These are phyloP conservation scores for Kalmanozyma brasiliensis DNA, from an alignment of 1,284 basidiomycete species.

Conservation along the genomic window DNA sequence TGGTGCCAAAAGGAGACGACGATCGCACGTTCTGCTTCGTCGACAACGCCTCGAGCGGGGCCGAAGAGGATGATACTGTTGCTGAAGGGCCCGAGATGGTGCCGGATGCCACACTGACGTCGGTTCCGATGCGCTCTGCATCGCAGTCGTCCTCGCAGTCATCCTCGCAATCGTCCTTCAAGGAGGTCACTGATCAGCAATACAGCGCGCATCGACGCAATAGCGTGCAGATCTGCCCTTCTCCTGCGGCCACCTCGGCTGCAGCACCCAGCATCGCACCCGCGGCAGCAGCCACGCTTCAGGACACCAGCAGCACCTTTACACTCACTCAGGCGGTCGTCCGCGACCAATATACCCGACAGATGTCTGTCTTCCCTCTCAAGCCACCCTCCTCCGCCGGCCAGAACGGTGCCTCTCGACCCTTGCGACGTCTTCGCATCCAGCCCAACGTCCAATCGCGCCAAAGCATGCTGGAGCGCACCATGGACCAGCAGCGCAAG, in stretches of 20 bases:
- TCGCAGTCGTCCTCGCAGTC: conserved; percentile 3
- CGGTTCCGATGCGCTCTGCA: background rate
- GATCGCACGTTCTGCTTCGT: conserved; percentile 42
- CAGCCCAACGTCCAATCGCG: conserved; percentile 36
- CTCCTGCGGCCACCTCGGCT: background rate
- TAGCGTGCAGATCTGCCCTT: background rate
- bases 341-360: conserved; percentile 16
- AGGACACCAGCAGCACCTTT: background rate
- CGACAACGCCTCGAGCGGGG: conserved; percentile 18
- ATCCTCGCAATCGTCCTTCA: conserved; percentile 17
- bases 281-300: background rate
- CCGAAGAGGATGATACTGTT: conserved; percentile 4
- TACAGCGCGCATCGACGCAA: conserved; percentile 3
- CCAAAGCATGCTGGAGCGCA: conserved; percentile 26
- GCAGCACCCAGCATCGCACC: background rate
- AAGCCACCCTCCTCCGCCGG: conserved; percentile 1
- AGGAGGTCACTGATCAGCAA: conserved; percentile 9
- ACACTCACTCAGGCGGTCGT: conserved; percentile 3
- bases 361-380: conserved; percentile 1
- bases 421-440: conserved; percentile 25
- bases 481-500: conserved; percentile 22
- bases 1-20: conserved; percentile 35
- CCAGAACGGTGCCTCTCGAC: conserved; percentile 9
- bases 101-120: background rate
- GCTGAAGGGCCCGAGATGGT: conserved; percentile 12